A percentile compares a stretch with the other conserved stretches of the same genome.
phyloP scores from a whole-genome alignment of 2,329 filamentous ascomycete species.

The Cladosporium sp. region DNA sequence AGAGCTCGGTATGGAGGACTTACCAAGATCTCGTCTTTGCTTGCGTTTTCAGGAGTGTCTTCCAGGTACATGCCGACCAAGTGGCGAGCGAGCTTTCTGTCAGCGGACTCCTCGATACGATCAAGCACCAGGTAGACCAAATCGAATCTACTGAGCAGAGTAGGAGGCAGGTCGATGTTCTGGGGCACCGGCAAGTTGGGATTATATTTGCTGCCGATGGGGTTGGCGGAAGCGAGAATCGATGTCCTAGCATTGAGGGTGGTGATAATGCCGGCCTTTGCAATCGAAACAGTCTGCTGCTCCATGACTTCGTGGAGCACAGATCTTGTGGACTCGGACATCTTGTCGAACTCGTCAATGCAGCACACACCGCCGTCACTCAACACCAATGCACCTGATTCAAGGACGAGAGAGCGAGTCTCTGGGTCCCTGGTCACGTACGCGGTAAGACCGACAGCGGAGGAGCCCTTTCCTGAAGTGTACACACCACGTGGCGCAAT shows the following conservation, averaged over 20 bases:
- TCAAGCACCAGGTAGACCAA: constrained; percentile 96
- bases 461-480: constrained; percentile 72
- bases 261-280: constrained; percentile 74
- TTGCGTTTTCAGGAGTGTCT: constrained; percentile 84
- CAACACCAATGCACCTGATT: constrained; percentile 69
- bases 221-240: constrained; percentile 94
- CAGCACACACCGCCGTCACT: constrained; percentile 74
- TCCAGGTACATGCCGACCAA: constrained; percentile 95
- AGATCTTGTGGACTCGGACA: constrained; percentile 70
- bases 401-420: constrained; percentile 67
- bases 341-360: constrained; percentile 78
- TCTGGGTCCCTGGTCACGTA: constrained; percentile 73
- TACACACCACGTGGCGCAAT: constrained; percentile 87
- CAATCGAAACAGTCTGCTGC: constrained; percentile 74
- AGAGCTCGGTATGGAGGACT: constrained; percentile 34
- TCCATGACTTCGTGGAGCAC: constrained; percentile 80
- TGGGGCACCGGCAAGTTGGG: constrained; percentile 92
- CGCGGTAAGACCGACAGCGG: constrained; percentile 72
- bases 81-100: constrained; percentile 86
- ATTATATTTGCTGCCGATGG: constrained; percentile 97
- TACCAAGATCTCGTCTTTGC: constrained; percentile 73
- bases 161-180: constrained; percentile 96
- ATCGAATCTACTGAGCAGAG: constrained; percentile 91
- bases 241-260: constrained; percentile 94
- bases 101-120: constrained; percentile 82